These are phyloP conservation scores for Papilionanthe hybrid DNA, from an alignment of 116 monocot species.

Conservation along the genomic window DNA sequence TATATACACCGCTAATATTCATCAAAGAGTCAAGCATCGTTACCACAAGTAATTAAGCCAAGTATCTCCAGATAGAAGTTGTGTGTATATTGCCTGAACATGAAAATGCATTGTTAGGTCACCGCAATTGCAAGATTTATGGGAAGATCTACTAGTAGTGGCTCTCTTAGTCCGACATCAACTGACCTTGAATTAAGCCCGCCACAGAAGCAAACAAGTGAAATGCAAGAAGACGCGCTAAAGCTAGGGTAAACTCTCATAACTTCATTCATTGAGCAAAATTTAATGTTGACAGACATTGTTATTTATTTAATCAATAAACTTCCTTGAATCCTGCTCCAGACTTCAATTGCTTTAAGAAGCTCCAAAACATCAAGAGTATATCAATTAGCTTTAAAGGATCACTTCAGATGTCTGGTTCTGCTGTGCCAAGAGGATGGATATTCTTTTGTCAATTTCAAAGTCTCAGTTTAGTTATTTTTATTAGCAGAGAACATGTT, in stretches of 20 bases:
- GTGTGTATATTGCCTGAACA: background rate
- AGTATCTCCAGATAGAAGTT: background rate
- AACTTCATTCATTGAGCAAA: background rate
- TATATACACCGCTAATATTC: no score
- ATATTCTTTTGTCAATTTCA: background rate
- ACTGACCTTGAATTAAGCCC: slow-evolving; percentile 12
- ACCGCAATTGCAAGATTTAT: slow-evolving; percentile 11
- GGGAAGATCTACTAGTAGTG: slow-evolving; percentile 1
- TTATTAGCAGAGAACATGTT: background rate
- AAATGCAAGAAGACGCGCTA: background rate
- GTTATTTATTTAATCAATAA: background rate
- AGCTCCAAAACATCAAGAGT: background rate
- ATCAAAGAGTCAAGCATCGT: background rate
- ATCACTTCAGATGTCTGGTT: background rate
- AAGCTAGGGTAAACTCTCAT: slow-evolving; percentile 8
- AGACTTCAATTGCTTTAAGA: slow-evolving; percentile 13
- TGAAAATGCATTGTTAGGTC: slow-evolving; percentile 24
- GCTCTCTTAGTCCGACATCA: slow-evolving; percentile 5
- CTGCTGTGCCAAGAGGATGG: background rate
- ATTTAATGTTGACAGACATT: background rate
- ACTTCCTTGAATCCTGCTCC: background rate
- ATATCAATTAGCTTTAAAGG: background rate
- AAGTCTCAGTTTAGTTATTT: background rate
- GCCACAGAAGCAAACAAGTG: slow-evolving; percentile 4
- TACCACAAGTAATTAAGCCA: background rate